phyloP scores from a whole-genome alignment of 495 filamentous ascomycete genomes.

The Bacidia gigantensis region DNA sequence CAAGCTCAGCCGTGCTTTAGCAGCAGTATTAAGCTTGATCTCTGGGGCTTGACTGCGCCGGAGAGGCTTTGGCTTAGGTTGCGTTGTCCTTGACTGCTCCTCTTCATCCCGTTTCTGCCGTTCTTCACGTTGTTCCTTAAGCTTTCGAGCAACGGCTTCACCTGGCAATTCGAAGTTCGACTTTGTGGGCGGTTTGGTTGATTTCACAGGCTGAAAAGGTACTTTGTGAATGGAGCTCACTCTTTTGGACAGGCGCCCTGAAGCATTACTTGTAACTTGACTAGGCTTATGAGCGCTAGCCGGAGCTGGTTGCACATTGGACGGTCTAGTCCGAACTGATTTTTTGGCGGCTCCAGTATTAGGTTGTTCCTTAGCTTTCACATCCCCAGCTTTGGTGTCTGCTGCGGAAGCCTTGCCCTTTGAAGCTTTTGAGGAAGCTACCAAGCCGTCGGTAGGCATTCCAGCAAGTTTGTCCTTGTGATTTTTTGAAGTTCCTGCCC shows the following conservation, averaged over 20 bases:
- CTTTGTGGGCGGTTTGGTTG: slow-evolving; percentile 44
- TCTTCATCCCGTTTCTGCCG: slow-evolving; percentile 46
- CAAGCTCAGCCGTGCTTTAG: slow-evolving; percentile 40
- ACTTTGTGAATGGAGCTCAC: slow-evolving; percentile 26
- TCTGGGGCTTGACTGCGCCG: slow-evolving; percentile 28
- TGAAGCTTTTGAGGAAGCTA: not conserved
- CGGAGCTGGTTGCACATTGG: not conserved
- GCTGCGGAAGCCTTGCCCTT: not conserved
- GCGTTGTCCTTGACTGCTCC: slow-evolving; percentile 31
- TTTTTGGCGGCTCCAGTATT: too few relatives aligned
- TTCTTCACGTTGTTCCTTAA: slow-evolving; percentile 53
- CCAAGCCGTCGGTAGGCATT: not conserved
- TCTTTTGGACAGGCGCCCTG: slow-evolving; percentile 19
- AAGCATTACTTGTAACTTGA: slow-evolving; percentile 11
- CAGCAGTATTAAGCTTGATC: slow-evolving; percentile 38
- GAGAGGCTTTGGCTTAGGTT: slow-evolving; percentile 50
- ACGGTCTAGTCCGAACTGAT: not conserved
- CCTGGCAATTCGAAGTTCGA: slow-evolving; percentile 59
- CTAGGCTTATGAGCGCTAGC: not conserved
- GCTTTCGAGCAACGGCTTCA: slow-evolving; percentile 55
- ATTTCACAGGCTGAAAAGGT: slow-evolving; percentile 35
- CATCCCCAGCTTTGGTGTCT: not conserved
- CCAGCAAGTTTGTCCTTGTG: not conserved
- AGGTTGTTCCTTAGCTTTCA: too few relatives aligned
- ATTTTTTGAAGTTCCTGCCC: not conserved